Base-by-base conservation (phyloP, 1,284 basidiomycete species). In the Waitea zeae region DNA sequence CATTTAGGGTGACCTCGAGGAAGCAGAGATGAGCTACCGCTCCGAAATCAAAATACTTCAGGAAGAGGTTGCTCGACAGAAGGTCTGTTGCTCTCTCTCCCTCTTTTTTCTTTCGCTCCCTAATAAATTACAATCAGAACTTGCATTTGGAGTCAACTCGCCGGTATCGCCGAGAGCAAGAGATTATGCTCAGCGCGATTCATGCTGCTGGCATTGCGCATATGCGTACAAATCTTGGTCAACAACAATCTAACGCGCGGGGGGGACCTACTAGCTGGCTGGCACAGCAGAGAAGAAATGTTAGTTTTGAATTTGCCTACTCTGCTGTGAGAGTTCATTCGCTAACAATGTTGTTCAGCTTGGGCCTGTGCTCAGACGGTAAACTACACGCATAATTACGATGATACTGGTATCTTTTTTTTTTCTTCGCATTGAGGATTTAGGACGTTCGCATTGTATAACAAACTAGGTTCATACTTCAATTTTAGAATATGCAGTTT, bases 111-210 rank as follows among this genome's bases (percentile, higher is more conserved):
- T n/a, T n/a, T n/a, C n/a, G n/a, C n/a, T n/a, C n/a, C n/a, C n/a
- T n/a, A n/a, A n/a, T n/a, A n/a, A n/a, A n/a, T n/a, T n/a, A n/a
- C n/a, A n/a, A n/a, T n/a, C n/a, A 82, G 78, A 57, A 61, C 26
- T 49, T 68, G 28, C 57, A 67, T 42, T 47, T 51, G 30, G 76
- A 82, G 26, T 54, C 64, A 30, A 67, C 65, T 32, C 62, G 59
- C 39, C 67, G 70, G 17, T 84, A 87, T 49, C 62, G 67, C 37
- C 61, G 66, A 34, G 87, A 92, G 51, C 81, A 87, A 43, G 70
- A 77, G 43, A 62, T 87, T 36, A 79, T 92, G 73, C 58, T 87
- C 15, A 66, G 75, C 34, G 70, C 73, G 7, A 62, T 87, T 42
- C 83, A 88, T 49, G 62, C 60, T 29, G 53, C 70, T 27, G 79